Evolutionary conservation across 164 flowering plant genomes (phyloP), one percentile per base, ranked within the genome.

Genomic region (Sextonia rubra): DNA sequence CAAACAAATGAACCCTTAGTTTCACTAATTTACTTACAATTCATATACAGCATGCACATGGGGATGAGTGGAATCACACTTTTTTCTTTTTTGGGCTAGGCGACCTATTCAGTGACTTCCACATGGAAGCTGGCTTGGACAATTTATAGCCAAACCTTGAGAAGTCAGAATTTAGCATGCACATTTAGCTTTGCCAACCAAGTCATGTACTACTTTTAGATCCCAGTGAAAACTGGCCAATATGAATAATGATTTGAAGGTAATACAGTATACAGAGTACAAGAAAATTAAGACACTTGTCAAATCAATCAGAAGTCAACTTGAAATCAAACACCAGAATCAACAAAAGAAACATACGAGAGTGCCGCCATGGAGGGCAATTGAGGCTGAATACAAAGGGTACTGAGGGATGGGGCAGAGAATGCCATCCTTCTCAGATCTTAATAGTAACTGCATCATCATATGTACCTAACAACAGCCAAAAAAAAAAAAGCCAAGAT

Each of bases 331-430:
- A 66, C 52, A 15, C 11, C 27, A 44, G 17, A 66, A 66, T 64
- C 52, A 24, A n/a, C 11, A 9, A 8, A 37, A 37, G 47, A 22
- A 61, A 77, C 92, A 71, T 89, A 96, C 99, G 77, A 96, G 87
- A 73, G 94, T 82, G 73, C 99, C 99, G 66, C 99, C 99, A 81
- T 93, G 97, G 63, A 96, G 97, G 55, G 95, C 88, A 81, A 96
- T 96, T 62, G 99, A 96, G 79, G 99, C 99, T 61, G 98, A 96
- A 82, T 93, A 96, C 56, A 96, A 71, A n/a, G 99, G 97, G 77
- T 93, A 96, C 76, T 96, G 99, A 68, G 98, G 99, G 68, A 96
- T 92, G 69, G 99, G 99, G 74, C 99, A 96, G 66, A 96, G 87
- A 76, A 96, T 91, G 72, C 99, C 99, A 83, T 96, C 99, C 12